Percentiles rank a stretch among this genome's conserved stretches.
Evolutionary conservation across 2,329 filamentous ascomycete species (phyloP).

Genomic region (Ophiosphaerella narmari): DNA sequence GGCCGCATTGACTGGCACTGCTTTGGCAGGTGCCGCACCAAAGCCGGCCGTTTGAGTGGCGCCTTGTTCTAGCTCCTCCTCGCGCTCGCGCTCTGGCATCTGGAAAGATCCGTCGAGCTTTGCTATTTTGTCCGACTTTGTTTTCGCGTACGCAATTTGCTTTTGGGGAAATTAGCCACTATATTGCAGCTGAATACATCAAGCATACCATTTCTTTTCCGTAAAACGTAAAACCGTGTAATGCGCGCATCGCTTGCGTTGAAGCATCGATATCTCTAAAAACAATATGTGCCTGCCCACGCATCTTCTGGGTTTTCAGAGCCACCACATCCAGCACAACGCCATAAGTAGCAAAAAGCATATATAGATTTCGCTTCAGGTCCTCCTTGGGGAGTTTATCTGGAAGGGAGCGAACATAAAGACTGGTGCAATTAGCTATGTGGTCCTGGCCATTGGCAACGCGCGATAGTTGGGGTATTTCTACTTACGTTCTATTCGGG

Average conservation of each 20-base stretch:
- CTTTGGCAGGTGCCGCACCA: conserved; percentile 34
- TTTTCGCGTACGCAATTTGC: conserved; percentile 91
- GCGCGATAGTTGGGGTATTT: background rate
- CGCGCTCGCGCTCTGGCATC: conserved; percentile 57
- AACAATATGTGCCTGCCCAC: conserved; percentile 91
- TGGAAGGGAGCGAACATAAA: conserved; percentile 89
- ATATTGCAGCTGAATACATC: background rate
- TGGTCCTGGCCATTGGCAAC: background rate
- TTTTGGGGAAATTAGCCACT: conserved; percentile 44
- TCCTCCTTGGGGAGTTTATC: conserved; percentile 90
- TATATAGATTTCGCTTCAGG: conserved; percentile 84
- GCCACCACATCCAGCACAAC: conserved; percentile 90
- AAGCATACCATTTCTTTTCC: conserved; percentile 78
- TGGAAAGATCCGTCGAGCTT: conserved; percentile 92
- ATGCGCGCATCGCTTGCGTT: conserved; percentile 87
- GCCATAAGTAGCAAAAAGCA: conserved; percentile 92
- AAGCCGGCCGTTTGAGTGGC: conserved; percentile 51
- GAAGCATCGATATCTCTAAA: conserved; percentile 90
- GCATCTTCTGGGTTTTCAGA: conserved; percentile 88
- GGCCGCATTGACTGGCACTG: conserved; percentile 40
- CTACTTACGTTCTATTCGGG: conserved; percentile 43
- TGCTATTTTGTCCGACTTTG: conserved; percentile 83
- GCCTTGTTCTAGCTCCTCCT: conserved; percentile 23
- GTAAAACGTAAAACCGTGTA: conserved; percentile 85
- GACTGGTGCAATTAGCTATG: conserved; percentile 53